A percentile compares a stretch with the other conserved stretches of the same genome.
phyloP scores from a whole-genome alignment of 2,329 filamentous ascomycete genomes.

The Ilyonectria robusta region DNA sequence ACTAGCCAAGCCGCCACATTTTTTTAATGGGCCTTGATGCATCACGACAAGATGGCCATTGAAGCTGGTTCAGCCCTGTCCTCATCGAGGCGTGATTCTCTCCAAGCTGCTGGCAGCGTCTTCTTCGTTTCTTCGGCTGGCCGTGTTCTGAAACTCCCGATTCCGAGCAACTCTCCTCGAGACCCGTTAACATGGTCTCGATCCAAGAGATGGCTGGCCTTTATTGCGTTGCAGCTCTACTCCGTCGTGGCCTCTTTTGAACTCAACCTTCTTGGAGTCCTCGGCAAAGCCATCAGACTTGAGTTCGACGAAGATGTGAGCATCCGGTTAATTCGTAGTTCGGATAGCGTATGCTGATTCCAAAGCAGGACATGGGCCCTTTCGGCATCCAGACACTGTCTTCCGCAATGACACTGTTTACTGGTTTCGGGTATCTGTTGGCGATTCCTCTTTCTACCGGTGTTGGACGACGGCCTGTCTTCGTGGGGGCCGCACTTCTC shows the following conservation, averaged over 20 bases:
- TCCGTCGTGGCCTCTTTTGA: constrained; percentile 27
- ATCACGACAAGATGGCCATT: neutral
- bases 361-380: constrained; percentile 15
- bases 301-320: constrained; percentile 28
- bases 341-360: neutral
- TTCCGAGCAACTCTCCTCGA: constrained; percentile 34
- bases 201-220: constrained; percentile 25
- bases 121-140: constrained; percentile 41
- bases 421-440: constrained; percentile 24
- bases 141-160: constrained; percentile 34
- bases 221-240: constrained; percentile 25
- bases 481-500: constrained; percentile 13
- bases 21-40: neutral
- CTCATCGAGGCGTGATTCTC: constrained; percentile 23
- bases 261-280: constrained; percentile 29
- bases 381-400: constrained; percentile 15
- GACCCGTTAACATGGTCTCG: constrained; percentile 40
- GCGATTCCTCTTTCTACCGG: constrained; percentile 35
- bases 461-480: constrained; percentile 32
- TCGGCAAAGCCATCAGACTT: neutral
- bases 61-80: neutral
- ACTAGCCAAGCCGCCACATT: neutral
- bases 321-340: no score
- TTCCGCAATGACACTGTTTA: constrained; percentile 34
- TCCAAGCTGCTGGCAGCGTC: constrained; percentile 43